These are phyloP conservation scores for Aphanomyces invadans DNA, from an alignment of 352 stramenopile genomes.

Conservation along the genomic window DNA sequence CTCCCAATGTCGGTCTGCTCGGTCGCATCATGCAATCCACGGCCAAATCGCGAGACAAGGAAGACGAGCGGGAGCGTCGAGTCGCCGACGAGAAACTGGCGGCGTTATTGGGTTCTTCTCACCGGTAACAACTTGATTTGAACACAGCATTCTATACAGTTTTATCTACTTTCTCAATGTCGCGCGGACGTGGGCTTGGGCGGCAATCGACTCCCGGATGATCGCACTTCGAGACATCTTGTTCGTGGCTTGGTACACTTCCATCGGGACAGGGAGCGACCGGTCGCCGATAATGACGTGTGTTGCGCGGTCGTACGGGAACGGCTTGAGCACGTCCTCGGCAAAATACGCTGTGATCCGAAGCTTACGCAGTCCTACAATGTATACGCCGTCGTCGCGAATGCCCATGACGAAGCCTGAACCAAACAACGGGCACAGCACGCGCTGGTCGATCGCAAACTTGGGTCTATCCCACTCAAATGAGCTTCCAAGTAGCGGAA, in stretches of 20 bases:
- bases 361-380: conserved; percentile 66
- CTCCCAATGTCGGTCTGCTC: conserved; percentile 9
- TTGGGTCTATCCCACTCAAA: conserved; percentile 33
- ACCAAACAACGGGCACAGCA: conserved; percentile 56
- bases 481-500: neutral
- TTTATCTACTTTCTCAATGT: neutral
- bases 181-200: neutral
- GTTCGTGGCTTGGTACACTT: conserved; percentile 19
- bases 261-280: conserved; percentile 11
- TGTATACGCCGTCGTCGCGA: conserved; percentile 61
- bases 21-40: conserved; percentile 20
- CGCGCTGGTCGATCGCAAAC: conserved; percentile 66
- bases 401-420: conserved; percentile 67
- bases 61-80: conserved; percentile 25
- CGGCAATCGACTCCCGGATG: conserved; percentile 22
- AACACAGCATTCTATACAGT: too few species aligned
- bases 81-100: conserved; percentile 20
- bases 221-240: conserved; percentile 21
- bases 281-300: conserved; percentile 62
- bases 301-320: conserved; percentile 80
- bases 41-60: conserved; percentile 17
- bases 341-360: conserved; percentile 67
- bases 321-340: conserved; percentile 47
- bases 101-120: neutral
- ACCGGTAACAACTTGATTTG: neutral